Base-by-base conservation (phyloP, 495 filamentous ascomycete species). In the Astrothelium macrocarpum region DNA sequence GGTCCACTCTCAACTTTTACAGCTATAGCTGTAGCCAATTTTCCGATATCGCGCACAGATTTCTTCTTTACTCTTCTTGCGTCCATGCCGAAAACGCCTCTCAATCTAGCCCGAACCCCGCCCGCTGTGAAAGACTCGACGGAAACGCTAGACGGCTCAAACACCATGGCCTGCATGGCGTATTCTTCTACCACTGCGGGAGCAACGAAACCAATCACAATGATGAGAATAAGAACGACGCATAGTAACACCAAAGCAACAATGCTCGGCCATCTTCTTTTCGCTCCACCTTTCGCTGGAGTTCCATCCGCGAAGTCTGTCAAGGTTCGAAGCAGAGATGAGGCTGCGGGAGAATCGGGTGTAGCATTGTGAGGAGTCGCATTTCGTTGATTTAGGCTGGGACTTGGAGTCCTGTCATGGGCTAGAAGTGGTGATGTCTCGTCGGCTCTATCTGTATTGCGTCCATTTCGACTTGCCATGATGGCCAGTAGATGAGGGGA, bases 111-210 rank as follows among this genome's bases (percentile, higher is more conserved):
- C 53, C 78, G 82, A 12, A 96, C 82, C 0, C 94, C 95, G 60
- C 83, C 79, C 7, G 80, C 65, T 0, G 92, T 97, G 60, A 95
- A 87, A 7, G 85, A 89, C 53, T 92, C 87, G 60, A 98, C 83
- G 1, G 90, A 90, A 5, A 98, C 76, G 69, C 85, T 85, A 1
- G 85, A 89, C 0, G 94, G 87, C 66, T 91, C 83, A 67, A 97
- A 83, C 3, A 91, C 83, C 25, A 86, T 78, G 3, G 94, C 91
- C 72, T 94, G 79, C 71, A 89, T 84, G 7, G 86, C 89, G 74
- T 98, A 98, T 71, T 88, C 82, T 72, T 95, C 85, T 23, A 93
- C 83, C 5, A 86, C 82, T 29, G 85, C 84, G 2, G 94, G 93
- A 1, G 87, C 84, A 59, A 94, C 81, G 77, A 97, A 95, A 1